phyloP scores from a whole-genome alignment of 2,329 filamentous ascomycete genomes.

The Fusarium sp. region DNA sequence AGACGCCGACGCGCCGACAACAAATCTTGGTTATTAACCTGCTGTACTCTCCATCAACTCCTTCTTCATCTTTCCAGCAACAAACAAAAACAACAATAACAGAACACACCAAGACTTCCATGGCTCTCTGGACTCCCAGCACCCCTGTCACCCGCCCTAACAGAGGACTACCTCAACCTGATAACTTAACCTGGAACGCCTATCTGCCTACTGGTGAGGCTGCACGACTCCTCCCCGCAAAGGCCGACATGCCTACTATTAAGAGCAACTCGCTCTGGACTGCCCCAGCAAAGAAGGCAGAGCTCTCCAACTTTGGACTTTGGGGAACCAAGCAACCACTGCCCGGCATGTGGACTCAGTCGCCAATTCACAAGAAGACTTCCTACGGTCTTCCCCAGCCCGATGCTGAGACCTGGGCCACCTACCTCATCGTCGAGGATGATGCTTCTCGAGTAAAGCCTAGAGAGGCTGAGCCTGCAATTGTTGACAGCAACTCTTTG shows the following conservation, averaged over 20 bases:
- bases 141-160: constrained; percentile 39
- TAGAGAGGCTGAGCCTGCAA: constrained; percentile 40
- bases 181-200: constrained; percentile 54
- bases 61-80: constrained; percentile 21
- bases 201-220: constrained; percentile 51
- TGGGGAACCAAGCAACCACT: constrained; percentile 43
- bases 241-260: constrained; percentile 50
- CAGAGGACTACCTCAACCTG: constrained; percentile 56
- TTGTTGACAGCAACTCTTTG: constrained; percentile 42
- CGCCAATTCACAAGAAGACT: constrained; percentile 29
- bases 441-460: constrained; percentile 47
- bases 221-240: constrained; percentile 51
- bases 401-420: constrained; percentile 48
- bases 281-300: constrained; percentile 37
- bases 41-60: constrained; percentile 18
- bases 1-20: constrained; percentile 35
- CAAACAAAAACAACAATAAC: constrained; percentile 14
- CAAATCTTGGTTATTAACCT: constrained; percentile 27
- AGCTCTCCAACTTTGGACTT: constrained; percentile 41
- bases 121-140: constrained; percentile 49
- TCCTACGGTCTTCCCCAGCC: constrained; percentile 52
- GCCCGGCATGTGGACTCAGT: constrained; percentile 46
- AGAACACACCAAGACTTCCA: constrained; percentile 26
- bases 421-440: constrained; percentile 43
- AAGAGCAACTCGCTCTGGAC: constrained; percentile 58